Evolutionary conservation across 805 yeast species (phyloP).

Genomic region (Komagataella pseudopastoris): DNA sequence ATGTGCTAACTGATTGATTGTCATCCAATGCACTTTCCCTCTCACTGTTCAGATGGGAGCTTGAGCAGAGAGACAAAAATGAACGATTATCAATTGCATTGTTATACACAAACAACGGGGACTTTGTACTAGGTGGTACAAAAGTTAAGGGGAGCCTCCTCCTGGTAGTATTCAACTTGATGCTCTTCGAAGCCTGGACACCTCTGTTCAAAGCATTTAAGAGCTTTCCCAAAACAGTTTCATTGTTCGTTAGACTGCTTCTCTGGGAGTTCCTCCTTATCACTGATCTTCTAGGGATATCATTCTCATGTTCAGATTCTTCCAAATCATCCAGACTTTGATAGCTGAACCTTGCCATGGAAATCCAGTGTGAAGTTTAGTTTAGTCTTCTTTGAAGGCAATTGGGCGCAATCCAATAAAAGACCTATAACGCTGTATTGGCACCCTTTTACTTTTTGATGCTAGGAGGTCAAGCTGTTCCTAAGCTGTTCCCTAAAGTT

Average conservation of each 20-base stretch:
- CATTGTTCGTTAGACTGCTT: background rate
- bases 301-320: background rate
- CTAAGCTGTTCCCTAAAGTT: too few relatives aligned
- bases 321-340: background rate
- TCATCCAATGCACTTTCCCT: conserved; percentile 12
- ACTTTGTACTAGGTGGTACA: conserved; percentile 22
- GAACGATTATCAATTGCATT: conserved; percentile 19
- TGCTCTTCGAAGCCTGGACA: background rate
- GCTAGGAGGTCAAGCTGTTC: background rate
- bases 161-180: conserved; percentile 3
- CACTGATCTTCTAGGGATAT: background rate
- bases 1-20: conserved; percentile 17
- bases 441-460: background rate
- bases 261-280: background rate
- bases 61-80: conserved; percentile 18
- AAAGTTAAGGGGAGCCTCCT: conserved; percentile 20
- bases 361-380: background rate
- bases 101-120: conserved; percentile 20
- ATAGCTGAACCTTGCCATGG: background rate
- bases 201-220: background rate
- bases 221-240: background rate
- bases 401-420: background rate
- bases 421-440: background rate
- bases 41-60: conserved; percentile 15
- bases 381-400: background rate